These are phyloP conservation scores for Sarocladiaceae sp. DNA, from an alignment of 2,329 filamentous ascomycete species.

Conservation along the genomic window DNA sequence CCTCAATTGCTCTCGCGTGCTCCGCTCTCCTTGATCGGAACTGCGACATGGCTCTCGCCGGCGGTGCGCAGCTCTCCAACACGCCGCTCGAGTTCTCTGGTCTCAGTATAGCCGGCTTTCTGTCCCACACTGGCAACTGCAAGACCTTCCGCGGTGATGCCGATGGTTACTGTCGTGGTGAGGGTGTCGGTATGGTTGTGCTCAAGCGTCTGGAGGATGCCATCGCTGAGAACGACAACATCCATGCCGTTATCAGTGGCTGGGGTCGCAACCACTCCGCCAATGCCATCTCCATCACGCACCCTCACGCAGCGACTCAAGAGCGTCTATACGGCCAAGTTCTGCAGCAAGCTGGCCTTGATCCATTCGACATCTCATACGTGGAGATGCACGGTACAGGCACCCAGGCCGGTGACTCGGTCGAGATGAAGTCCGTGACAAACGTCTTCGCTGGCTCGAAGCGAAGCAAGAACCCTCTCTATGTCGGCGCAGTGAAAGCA, in stretches of 20 bases:
- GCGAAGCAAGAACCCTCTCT: constrained; percentile 6
- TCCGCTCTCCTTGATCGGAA: constrained; percentile 22
- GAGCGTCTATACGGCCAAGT: constrained; percentile 27
- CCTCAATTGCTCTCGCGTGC: constrained; percentile 28
- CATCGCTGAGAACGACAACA: constrained; percentile 39
- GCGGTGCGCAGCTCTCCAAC: constrained; percentile 34
- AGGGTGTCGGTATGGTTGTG: constrained; percentile 39
- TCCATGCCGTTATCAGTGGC: constrained; percentile 34
- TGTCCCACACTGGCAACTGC: constrained; percentile 25
- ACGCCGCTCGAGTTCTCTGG: constrained; percentile 20
- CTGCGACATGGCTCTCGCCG: constrained; percentile 28
- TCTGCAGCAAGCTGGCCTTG: constrained; percentile 20
- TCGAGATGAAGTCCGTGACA: constrained; percentile 40
- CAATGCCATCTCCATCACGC: constrained; percentile 33
- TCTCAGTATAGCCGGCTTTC: constrained; percentile 19
- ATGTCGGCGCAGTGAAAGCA: constrained; percentile 44
- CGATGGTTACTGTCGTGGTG: constrained; percentile 49
- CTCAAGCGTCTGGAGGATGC: constrained; percentile 45
- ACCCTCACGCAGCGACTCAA: not conserved
- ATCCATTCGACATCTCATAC: constrained; percentile 18
- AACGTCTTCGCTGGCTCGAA: not conserved
- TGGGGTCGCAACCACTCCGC: constrained; percentile 39
- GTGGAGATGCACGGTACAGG: constrained; percentile 35
- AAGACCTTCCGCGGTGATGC: constrained; percentile 30
- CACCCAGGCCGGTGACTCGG: constrained; percentile 39